Evolutionary conservation across 106 monocot species (phyloP), one percentile per base, ranked within the genome.

Genomic region (Dendrobium huoshanense): DNA sequence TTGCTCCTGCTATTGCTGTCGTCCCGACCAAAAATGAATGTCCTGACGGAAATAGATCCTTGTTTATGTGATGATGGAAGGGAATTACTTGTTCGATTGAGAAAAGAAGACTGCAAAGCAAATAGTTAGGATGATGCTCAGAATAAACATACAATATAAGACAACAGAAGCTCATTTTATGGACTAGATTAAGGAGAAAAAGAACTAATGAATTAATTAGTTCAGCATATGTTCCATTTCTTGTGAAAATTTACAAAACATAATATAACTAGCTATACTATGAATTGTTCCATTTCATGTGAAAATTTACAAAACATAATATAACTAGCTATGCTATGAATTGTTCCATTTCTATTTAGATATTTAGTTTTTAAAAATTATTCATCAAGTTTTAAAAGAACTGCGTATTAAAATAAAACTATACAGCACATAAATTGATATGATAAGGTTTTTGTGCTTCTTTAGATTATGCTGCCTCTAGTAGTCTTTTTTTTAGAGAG

Each of bases 21-120:
- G 82, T 99, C 99, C 61, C 99, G 89, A 37, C 89, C 89, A 91
- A 99, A 99, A 77, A 99, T 83, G 77, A 87, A 99, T 76, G 99
- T 77, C 25, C 84, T 87, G n/a, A 81, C 73, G 5, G 80, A 79
- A 45, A 45, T 80, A 45, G 86, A 80, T 59, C 75, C 84, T 82
- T 91, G 87, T 54, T 88, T 99, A 74, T 78, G 82, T 17, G 84
- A 88, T 79, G 87, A 86, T 79, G 91, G 73, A 20, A 91, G 42
- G 13, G 90, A 90, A 83, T 76, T 79, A 83, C 81, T 87, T 33
- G 78, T 41, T 83, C 99, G 91, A n/a, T 93, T 95, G 78, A 99
- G 77, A 86, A 99, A 97, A 70, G 93, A 96, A 56, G 90, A 88
- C 98, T 98, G 92, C 67, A 89, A 78, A 70, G 9, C 29, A 81